Evolutionary conservation across 331 rosid genomes (phyloP).

Genomic region (Telfairia occidentalis): DNA sequence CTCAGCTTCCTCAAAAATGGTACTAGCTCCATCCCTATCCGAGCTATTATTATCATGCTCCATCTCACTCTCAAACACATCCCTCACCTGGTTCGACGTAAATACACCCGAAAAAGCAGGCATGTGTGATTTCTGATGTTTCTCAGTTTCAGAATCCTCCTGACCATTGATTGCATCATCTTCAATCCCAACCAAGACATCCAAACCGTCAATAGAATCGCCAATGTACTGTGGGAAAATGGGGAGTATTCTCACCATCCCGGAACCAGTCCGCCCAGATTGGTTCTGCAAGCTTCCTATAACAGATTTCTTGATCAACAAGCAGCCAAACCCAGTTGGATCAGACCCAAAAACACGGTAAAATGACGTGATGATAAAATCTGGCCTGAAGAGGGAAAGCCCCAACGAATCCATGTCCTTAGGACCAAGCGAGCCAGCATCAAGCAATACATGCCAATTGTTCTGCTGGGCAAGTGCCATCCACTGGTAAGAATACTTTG

Average conservation of each 20-base stretch:
- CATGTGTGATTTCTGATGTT: conserved; percentile 25
- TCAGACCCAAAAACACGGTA: conserved; percentile 40
- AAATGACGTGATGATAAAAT: conserved; percentile 39
- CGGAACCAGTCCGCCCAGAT: conserved; percentile 36
- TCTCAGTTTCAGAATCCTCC: conserved; percentile 26
- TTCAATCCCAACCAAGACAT: conserved; percentile 26
- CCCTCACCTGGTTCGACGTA: conserved; percentile 39
- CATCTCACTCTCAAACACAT: conserved; percentile 36
- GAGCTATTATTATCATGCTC: conserved; percentile 37
- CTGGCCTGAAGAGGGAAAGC: conserved; percentile 36
- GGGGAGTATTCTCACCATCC: conserved; percentile 41
- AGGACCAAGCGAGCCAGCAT: conserved; percentile 45
- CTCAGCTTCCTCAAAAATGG: conserved; percentile 36
- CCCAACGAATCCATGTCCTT: conserved; percentile 52
- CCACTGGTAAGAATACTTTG: conserved; percentile 49
- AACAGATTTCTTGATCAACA: conserved; percentile 41
- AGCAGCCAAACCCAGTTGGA: conserved; percentile 44
- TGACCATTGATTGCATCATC: conserved; percentile 17
- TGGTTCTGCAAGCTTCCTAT: conserved; percentile 34
- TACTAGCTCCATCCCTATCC: conserved; percentile 40
- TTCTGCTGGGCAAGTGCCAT: conserved; percentile 55
- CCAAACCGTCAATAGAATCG: conserved; percentile 38
- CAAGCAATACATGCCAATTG: conserved; percentile 46
- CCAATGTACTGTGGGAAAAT: conserved; percentile 37
- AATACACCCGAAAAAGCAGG: conserved; percentile 46